Percentiles rank a stretch among this genome's conserved stretches.
Conservation (phyloP, 139 green algal species). For the Chlamydomonas sp. region DNA sequence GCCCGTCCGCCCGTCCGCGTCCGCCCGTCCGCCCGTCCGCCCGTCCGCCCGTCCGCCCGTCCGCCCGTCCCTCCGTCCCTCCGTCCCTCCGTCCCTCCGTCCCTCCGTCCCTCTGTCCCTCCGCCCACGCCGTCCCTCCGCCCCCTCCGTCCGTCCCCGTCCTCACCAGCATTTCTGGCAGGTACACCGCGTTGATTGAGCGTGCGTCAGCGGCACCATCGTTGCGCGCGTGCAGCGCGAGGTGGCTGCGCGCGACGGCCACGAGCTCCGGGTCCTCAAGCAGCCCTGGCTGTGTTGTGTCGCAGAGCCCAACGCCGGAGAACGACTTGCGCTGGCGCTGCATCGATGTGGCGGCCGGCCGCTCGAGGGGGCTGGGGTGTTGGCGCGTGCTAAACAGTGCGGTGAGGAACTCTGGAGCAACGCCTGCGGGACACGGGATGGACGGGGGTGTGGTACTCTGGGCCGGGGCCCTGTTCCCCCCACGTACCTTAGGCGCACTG, state of each 20-base stretch:
- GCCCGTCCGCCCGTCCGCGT: too few species aligned
- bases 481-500: too few species aligned
- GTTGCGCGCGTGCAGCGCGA: background rate
- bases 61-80: too few species aligned
- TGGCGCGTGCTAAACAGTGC: background rate
- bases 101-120: too few species aligned
- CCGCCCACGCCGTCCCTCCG: background rate
- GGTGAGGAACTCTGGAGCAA: too few species aligned
- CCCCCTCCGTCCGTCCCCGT: background rate
- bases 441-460: too few species aligned
- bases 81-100: too few species aligned
- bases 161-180: constrained; percentile 2
- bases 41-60: too few species aligned
- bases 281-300: background rate
- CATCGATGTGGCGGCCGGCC: background rate
- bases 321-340: constrained; percentile 3
- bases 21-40: too few species aligned
- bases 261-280: constrained; percentile 3
- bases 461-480: too few species aligned
- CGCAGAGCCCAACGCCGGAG: background rate
- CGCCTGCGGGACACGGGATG: too few species aligned
- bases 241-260: background rate
- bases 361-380: background rate
- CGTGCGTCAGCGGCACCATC: background rate
- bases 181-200: constrained; percentile 4